Base-by-base conservation (phyloP, 768 basidiomycete species). In the Boletus vermiculosoides region DNA sequence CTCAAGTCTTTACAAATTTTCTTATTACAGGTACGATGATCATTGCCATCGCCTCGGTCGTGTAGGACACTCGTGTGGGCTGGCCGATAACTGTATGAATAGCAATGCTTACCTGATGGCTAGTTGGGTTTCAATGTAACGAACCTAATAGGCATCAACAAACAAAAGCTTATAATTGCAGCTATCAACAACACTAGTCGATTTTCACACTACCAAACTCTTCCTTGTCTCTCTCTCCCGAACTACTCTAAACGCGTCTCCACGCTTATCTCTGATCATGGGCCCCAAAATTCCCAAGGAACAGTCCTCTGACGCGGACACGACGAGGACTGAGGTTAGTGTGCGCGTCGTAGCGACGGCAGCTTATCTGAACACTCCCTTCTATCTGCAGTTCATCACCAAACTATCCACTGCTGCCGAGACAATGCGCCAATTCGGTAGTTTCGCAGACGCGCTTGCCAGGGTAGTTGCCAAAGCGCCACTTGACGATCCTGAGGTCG, bases 391-490 rank as follows among this genome's bases (percentile, higher is more conserved):
- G 87, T 79, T 88, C 70, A 77, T 80, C 34, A 68, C 73, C 31
- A 79, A 80, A 63, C 76, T 90, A 61, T 70, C 67, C 58, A 74
- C 76, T 23, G 81, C 88, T 55, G 86, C 88, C 39, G 79, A 81
- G 47, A 73, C 81, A 37, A 79, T 92, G 82, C 83, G 84, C 58
- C 78, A 81, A 56, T 84, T 82, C 51, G 85, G 86, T 5, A 74
- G 74, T 48, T 66, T 84, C 42, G 83, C 84, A 16, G 88, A 90
- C 41, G 70, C 78, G 30, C 87, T 86, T 64, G 80, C 83, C 11
- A 77, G 75, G 45, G 67, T 80, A 33, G 73, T 85, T 49, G 71
- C 75, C 41, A 75, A 77, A 55, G 60, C 68, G 46, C 71, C 69
- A 44, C 72, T 70, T 55, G 72, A 69, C 39, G 69, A 71, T 63